Percentiles rank a stretch among this genome's conserved stretches.
These are phyloP conservation scores for Phyllosticta capitalensis DNA, from an alignment of 2,329 filamentous ascomycete species.

Conservation along the genomic window DNA sequence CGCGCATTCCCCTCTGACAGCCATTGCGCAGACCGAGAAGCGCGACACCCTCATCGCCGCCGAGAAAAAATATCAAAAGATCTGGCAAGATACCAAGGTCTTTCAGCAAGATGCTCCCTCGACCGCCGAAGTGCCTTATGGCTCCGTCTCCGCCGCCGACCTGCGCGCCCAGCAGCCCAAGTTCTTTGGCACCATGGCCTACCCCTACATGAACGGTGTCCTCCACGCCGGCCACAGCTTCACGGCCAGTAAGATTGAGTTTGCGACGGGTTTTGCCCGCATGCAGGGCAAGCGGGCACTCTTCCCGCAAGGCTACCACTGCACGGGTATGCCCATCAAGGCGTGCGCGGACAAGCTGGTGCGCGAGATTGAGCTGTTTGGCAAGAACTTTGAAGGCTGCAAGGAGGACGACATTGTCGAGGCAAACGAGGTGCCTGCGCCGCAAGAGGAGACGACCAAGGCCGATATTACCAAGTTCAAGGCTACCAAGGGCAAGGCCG, in stretches of 20 bases:
- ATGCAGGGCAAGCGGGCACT: constrained; percentile 84
- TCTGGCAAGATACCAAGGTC: constrained; percentile 67
- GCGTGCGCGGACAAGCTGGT: constrained; percentile 92
- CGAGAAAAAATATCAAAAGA: constrained; percentile 86
- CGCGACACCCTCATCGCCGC: constrained; percentile 69
- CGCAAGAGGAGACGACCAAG: constrained; percentile 45
- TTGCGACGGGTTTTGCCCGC: constrained; percentile 72
- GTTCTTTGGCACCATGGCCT: constrained; percentile 76
- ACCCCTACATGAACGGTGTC: constrained; percentile 40
- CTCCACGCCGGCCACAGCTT: constrained; percentile 90
- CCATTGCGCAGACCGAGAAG: constrained; percentile 61
- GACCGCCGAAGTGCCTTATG: constrained; percentile 64
- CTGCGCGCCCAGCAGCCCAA: constrained; percentile 77
- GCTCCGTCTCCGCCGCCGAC: constrained; percentile 62
- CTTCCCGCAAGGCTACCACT: constrained; percentile 91
- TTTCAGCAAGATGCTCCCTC: constrained; percentile 84
- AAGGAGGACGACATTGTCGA: background rate
- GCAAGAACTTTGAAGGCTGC: constrained; percentile 54
- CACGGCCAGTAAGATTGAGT: constrained; percentile 87
- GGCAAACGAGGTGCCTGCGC: background rate
- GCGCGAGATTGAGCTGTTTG: constrained; percentile 82
- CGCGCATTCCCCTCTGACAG: constrained; percentile 14
- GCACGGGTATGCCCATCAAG: constrained; percentile 97
- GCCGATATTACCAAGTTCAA: constrained; percentile 81
- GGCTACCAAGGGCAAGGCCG: constrained; percentile 1